These are phyloP conservation scores for Irpex rosettiformis DNA, from an alignment of 1,284 basidiomycete species.

Conservation along the genomic window DNA sequence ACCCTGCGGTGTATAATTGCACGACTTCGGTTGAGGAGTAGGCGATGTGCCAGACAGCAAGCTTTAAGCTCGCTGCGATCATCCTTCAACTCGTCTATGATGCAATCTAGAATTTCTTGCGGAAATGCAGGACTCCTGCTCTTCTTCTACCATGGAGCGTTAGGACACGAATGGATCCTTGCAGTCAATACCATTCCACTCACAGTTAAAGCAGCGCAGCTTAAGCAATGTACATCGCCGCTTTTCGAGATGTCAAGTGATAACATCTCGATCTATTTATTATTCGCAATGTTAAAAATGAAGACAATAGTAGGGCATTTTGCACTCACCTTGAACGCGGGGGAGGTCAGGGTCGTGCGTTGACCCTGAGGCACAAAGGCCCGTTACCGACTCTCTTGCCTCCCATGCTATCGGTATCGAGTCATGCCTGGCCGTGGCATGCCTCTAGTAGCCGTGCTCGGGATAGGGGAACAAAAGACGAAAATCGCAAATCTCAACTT, in stretches of 20 bases:
- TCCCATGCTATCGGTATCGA: not conserved
- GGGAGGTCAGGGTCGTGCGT: not conserved
- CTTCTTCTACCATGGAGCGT: not conserved
- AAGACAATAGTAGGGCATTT: not conserved
- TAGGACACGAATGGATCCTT: too few relatives aligned
- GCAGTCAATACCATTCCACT: too few relatives aligned
- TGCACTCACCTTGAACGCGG: not conserved
- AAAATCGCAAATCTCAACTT: not conserved
- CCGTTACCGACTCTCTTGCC: not conserved
- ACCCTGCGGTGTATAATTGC: not conserved
- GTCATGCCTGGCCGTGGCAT: not conserved
- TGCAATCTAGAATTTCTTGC: not conserved
- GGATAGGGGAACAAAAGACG: not conserved
- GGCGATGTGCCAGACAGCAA: not conserved
- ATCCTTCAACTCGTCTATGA: not conserved
- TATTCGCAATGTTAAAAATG: not conserved
- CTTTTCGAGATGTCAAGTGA: not conserved
- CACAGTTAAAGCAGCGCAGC: too few relatives aligned
- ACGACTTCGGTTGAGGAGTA: not conserved
- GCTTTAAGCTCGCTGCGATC: not conserved
- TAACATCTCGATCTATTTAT: not conserved
- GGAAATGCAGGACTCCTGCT: not conserved
- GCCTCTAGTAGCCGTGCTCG: not conserved
- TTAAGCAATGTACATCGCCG: not conserved
- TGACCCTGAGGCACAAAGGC: not conserved